Conservation (phyloP, 2,329 filamentous ascomycete genomes). For the Aspergillus phoenicis region DNA sequence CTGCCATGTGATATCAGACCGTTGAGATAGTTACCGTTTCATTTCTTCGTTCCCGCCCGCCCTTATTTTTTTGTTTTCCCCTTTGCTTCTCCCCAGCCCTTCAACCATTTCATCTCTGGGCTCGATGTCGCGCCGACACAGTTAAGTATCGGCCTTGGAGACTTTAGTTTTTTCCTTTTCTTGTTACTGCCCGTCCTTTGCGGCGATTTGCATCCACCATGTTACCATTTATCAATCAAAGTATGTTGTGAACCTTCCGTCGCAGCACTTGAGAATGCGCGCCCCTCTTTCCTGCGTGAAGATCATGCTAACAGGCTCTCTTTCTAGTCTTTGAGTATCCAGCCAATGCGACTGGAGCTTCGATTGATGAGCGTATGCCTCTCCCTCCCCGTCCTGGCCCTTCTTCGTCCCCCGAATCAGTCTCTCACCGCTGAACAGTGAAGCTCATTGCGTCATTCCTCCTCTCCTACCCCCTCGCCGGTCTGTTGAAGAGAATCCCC, state of each 20-base stretch:
- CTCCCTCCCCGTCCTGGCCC: constrained; percentile 1
- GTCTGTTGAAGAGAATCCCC: constrained; percentile 83
- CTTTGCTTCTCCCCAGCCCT: background rate
- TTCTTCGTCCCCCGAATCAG: background rate
- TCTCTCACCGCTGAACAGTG: constrained; percentile 56
- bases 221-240: constrained; percentile 65
- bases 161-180: constrained; percentile 9
- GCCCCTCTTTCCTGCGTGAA: constrained; percentile 14
- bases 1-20: constrained; percentile 13
- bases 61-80: constrained; percentile 1
- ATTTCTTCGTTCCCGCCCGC: constrained; percentile 2
- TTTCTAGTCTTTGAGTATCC: constrained; percentile 63
- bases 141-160: background rate
- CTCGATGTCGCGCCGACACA: constrained; percentile 6
- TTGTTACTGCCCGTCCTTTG: constrained; percentile 7
- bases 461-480: constrained; percentile 88
- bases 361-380: constrained; percentile 63
- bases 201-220: constrained; percentile 43
- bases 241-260: constrained; percentile 41
- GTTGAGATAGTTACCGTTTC: background rate
- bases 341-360: constrained; percentile 60
- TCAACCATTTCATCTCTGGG: background rate
- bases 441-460: constrained; percentile 92
- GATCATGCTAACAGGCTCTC: constrained; percentile 18
- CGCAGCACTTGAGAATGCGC: background rate